Evolutionary conservation across 352 stramenopile genomes (phyloP), one percentile per base, ranked within the genome.

Genomic region (Phytophthora sp.): DNA sequence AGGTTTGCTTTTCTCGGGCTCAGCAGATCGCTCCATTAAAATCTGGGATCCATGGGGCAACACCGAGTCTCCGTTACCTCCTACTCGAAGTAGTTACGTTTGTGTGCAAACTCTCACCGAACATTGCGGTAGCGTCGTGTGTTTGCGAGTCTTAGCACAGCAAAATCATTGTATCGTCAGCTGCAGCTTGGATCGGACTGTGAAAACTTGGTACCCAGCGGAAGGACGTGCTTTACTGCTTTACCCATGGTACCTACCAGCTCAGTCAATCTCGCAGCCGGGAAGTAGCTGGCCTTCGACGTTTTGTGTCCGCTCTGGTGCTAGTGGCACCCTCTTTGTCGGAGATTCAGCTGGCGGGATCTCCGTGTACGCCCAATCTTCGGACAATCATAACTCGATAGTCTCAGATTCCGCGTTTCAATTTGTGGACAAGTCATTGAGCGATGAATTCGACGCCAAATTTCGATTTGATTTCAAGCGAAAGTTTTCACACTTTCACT

Each of bases 61-160:
- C 16, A 63, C 67, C 3, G 76, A 89, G 26, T 71, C 76, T 0
- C 66, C 75, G 20, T 38, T 85, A n/a, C 74, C n/a, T n/a, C n/a
- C 79, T 35, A 62, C 49, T 15, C 63, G 45, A 55, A 52, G 46
- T 47, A 59, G 31, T 35, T 73, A 51, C 39, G 12, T 45, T 20
- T 91, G 82, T 31, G 81, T 93, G 7, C 86, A 93, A 56, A 92
- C 80, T 13, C 73, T 94, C 11, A 76, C 62, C 18, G 79, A 72
- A 1, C 86, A 94, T 57, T 47, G 67, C 18, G 77, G 82, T 8
- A 88, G 74, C 46, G 68, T 94, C 45, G 80, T 77, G 20, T 72
- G 71, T 20, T 23, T 94, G 33, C 69, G 71, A 51, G 51, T 90
- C 4, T 52, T 89, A 42, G 57, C 68, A 0, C 72, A 86, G 44